Base-by-base conservation (phyloP, 75 land plant genomes). In the Pinus taeda region DNA sequence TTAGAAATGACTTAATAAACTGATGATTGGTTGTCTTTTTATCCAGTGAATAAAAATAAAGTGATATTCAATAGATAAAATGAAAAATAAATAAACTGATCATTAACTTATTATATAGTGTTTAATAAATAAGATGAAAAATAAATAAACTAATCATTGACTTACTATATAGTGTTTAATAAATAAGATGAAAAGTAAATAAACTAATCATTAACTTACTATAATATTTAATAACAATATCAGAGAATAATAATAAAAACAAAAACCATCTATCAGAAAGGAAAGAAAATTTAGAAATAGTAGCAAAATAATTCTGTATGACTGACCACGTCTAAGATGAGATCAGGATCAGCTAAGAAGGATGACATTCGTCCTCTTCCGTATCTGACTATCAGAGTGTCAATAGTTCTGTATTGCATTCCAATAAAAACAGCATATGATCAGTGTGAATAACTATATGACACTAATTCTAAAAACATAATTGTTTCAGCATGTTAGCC, bases 301-400 rank as follows among this genome's bases (percentile, higher is more conserved):
- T 6, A 4, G 5, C 42, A 39, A 39, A 39, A 4, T 39, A 39
- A 39, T 39, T 39, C 42, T 4, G 6, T 39, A 5, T 64, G 45
- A 64, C 81, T 60, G 62, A 89, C 91, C 89, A 89, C 81, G 74
- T 89, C 91, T 15, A 89, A 57, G 3, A 80, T 81, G 3, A 81
- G 57, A 6, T 82, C 59, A 15, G 81, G 80, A 76, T 84, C 75
- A 55, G 75, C 89, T 33, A 79, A 69, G 57, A 84, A 87, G n/a
- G 83, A 81, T 7, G 84, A 56, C 42, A 87, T 61, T 33, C 82
- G 86, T 18, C 89, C 91, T 57, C 80, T 84, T 15, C 80, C 86
- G 69, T 87, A 89, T n/a, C 79, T 74, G 7, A 87, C 49, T 30
- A 87, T 70, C n/a, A 89, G 57, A 59, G 80, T 86, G 45, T 87